phyloP scores from a whole-genome alignment of 345 rosid species.

The Boechera divaricarpa region DNA sequence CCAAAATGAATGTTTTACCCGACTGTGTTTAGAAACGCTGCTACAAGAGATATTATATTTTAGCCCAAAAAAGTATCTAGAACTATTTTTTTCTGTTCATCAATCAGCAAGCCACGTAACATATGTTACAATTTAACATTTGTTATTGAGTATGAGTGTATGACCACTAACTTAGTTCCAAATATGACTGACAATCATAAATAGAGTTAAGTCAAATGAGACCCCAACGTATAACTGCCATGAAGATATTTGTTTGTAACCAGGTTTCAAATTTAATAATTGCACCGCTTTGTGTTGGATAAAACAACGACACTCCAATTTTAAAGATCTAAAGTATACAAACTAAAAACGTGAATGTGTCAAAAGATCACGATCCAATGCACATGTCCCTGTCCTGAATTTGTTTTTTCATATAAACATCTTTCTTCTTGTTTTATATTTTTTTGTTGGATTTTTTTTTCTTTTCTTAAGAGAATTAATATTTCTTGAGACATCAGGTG shows the following conservation, averaged over 20 bases:
- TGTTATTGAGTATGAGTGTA: constrained; percentile 14
- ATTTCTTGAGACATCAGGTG: too few species aligned
- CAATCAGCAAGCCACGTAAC: constrained; percentile 18
- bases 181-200: constrained; percentile 38
- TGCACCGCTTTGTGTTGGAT: constrained; percentile 31
- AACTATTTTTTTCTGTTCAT: neutral
- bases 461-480: too few species aligned
- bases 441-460: too few species aligned
- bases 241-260: constrained; percentile 19
- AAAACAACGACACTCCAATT: constrained; percentile 33
- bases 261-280: constrained; percentile 7
- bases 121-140: neutral
- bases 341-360: constrained; percentile 15
- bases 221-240: constrained; percentile 18
- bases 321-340: neutral
- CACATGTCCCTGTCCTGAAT: constrained; percentile 19
- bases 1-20: too few species aligned
- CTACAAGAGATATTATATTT: too few species aligned
- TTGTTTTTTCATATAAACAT: too few species aligned
- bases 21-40: too few species aligned
- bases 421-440: too few species aligned
- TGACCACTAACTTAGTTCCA: constrained; percentile 30
- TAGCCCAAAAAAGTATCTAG: neutral
- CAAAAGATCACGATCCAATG: constrained; percentile 24
- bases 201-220: constrained; percentile 13